phyloP scores from a whole-genome alignment of 2,329 filamentous ascomycete species.

The Dryadomyces sulphureus region DNA sequence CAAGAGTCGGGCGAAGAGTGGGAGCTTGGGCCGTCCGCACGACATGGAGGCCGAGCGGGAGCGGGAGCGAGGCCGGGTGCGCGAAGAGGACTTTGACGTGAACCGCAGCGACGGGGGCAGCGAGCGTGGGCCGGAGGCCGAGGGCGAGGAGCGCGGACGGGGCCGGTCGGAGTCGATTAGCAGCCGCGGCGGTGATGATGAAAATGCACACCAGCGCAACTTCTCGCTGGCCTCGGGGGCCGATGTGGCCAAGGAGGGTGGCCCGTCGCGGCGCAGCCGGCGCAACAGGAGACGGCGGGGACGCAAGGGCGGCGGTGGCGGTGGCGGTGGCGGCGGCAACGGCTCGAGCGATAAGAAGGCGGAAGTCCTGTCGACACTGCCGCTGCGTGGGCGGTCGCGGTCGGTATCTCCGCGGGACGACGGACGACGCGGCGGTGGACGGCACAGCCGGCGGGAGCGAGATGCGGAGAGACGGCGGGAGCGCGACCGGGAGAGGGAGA shows the following conservation, averaged over 20 bases:
- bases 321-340: not conserved
- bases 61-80: not conserved
- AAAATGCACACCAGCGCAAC: not conserved
- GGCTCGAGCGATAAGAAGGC: not conserved
- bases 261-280: not conserved
- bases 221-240: not conserved
- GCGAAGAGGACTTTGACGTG: not conserved
- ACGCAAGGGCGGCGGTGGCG: not conserved
- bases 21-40: too few species aligned
- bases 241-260: not conserved
- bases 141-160: constrained; percentile 3
- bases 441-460: constrained; percentile 19
- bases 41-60: not conserved
- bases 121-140: constrained; percentile 9
- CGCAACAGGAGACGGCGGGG: not conserved
- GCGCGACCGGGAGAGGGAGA: constrained; percentile 1
- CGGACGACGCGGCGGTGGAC: constrained; percentile 16
- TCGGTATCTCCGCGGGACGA: not conserved
- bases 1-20: constrained; percentile 14
- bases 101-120: not conserved
- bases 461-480: not conserved
- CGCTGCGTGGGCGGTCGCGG: not conserved
- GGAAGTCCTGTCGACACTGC: not conserved
- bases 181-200: not conserved
- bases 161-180: not conserved